Evolutionary conservation across 1,284 basidiomycete genomes (phyloP).

Genomic region (Apiotrichum brassicae): DNA sequence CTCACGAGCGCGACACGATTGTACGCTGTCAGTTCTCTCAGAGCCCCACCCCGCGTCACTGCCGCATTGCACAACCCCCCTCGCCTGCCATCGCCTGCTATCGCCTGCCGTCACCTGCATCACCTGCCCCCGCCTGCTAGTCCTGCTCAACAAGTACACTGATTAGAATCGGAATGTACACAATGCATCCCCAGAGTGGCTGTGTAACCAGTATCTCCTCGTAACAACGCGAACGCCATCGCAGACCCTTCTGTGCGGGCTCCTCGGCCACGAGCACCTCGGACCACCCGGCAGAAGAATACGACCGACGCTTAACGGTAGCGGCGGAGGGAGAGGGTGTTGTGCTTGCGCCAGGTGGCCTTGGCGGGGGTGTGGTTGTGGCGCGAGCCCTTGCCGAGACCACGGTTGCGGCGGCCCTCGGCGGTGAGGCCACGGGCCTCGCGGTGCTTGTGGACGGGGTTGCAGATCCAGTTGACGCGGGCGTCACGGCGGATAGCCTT

Average conservation of each 20-base stretch:
- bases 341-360: slow-evolving; percentile 94
- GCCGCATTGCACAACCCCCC: no score
- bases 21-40: no score
- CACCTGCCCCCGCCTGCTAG: no score
- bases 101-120: no score
- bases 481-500: slow-evolving; percentile 80
- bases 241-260: neutral
- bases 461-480: slow-evolving; percentile 92
- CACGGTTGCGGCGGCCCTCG: slow-evolving; percentile 81
- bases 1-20: no score
- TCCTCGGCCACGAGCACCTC: neutral
- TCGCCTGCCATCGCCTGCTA: no score
- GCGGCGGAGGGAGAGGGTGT: slow-evolving; percentile 93
- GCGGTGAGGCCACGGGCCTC: slow-evolving; percentile 96
- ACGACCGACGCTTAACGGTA: slow-evolving; percentile 68
- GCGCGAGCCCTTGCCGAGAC: slow-evolving; percentile 86
- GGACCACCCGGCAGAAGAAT: neutral
- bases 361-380: slow-evolving; percentile 90
- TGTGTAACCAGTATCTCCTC: neutral
- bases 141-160: no score
- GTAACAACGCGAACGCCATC: neutral
- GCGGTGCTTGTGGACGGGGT: slow-evolving; percentile 97
- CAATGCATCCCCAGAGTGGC: slow-evolving; percentile 9
- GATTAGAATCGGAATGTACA: slow-evolving; percentile 8
- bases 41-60: no score